A percentile compares a stretch with the other conserved stretches of the same genome.
These are phyloP conservation scores for Uncinocarpus reesii DNA, from an alignment of 2,329 filamentous ascomycete species.

Conservation along the genomic window DNA sequence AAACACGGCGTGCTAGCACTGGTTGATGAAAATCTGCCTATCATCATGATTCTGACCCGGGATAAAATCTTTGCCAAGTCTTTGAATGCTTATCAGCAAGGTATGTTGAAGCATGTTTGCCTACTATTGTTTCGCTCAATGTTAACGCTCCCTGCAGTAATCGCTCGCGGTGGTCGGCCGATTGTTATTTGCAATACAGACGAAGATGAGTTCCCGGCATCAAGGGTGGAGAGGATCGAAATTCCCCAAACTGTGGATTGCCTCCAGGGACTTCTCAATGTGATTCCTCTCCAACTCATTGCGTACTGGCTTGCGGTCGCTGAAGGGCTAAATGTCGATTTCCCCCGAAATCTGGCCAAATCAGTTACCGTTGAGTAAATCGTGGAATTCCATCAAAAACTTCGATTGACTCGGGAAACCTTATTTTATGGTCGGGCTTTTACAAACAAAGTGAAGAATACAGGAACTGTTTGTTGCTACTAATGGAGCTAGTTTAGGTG, in stretches of 20 bases:
- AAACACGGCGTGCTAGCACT: slow-evolving; percentile 97
- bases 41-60: slow-evolving; percentile 98
- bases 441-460: no score
- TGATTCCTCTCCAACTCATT: slow-evolving; percentile 94
- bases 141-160: slow-evolving; percentile 47
- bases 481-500: background rate
- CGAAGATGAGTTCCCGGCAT: slow-evolving; percentile 79
- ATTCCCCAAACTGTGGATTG: slow-evolving; percentile 91
- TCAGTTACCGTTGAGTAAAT: slow-evolving; percentile 93
- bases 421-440: no score
- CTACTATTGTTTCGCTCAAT: slow-evolving; percentile 10
- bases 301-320: slow-evolving; percentile 97
- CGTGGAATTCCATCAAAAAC: no score
- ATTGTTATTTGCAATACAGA: slow-evolving; percentile 95
- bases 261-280: slow-evolving; percentile 93
- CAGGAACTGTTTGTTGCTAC: background rate
- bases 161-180: slow-evolving; percentile 87
- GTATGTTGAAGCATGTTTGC: slow-evolving; percentile 38
- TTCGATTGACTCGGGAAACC: no score
- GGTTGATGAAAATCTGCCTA: slow-evolving; percentile 95
- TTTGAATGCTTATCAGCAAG: slow-evolving; percentile 98
- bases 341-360: slow-evolving; percentile 97
- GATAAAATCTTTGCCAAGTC: slow-evolving; percentile 97
- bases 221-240: slow-evolving; percentile 92
- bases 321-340: slow-evolving; percentile 94